phyloP scores from a whole-genome alignment of 2,329 filamentous ascomycete species.

The Neopestalotiopsis sp. region DNA sequence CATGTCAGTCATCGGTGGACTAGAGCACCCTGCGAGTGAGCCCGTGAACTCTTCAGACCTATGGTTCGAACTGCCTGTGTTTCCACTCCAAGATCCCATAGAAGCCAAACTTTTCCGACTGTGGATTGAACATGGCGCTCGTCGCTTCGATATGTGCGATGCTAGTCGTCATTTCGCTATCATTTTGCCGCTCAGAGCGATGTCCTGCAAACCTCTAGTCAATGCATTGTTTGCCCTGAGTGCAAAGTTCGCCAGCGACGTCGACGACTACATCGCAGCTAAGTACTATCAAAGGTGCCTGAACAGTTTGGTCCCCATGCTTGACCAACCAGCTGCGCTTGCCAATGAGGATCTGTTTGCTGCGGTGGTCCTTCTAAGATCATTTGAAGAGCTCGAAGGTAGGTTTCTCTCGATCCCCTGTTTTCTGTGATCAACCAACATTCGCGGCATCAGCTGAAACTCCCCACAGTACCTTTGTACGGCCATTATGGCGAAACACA shows the following conservation, averaged over 20 bases:
- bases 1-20: not conserved
- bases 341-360: not conserved
- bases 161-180: not conserved
- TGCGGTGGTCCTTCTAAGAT: not conserved
- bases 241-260: not conserved
- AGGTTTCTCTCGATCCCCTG: not conserved
- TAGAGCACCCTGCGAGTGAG: not conserved
- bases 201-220: not conserved
- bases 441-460: not conserved
- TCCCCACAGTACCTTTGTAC: not conserved
- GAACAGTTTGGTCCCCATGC: not conserved
- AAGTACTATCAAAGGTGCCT: slow-evolving; percentile 1
- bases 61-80: not conserved
- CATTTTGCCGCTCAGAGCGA: not conserved
- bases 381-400: not conserved
- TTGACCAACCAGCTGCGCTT: not conserved
- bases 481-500: not conserved
- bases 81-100: not conserved
- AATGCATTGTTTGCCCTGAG: not conserved
- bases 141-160: not conserved
- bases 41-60: not conserved
- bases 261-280: not conserved
- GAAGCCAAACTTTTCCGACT: not conserved
- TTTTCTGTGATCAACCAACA: no score
- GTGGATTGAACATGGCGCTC: not conserved